These are phyloP conservation scores for Podospora pseudopauciseta DNA, from an alignment of 495 filamentous ascomycete species.

Conservation along the genomic window DNA sequence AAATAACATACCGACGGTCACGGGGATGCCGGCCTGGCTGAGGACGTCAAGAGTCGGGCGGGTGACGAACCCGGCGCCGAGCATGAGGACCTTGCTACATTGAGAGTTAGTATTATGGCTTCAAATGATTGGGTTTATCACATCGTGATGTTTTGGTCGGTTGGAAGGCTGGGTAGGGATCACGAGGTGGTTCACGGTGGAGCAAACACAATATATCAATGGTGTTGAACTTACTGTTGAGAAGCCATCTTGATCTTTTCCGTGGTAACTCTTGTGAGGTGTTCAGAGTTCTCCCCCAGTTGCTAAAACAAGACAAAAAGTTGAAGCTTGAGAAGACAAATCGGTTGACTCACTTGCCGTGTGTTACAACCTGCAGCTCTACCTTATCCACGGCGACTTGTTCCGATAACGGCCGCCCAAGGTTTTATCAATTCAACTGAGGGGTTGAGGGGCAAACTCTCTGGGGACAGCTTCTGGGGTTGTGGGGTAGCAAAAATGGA, in stretches of 20 bases:
- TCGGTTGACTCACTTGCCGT: constrained; percentile 13
- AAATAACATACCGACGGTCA: constrained; percentile 71
- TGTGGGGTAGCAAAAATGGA: constrained; percentile 11
- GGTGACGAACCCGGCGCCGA: constrained; percentile 78
- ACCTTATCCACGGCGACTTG: background rate
- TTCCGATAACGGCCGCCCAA: constrained; percentile 22
- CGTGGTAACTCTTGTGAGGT: background rate
- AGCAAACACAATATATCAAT: background rate
- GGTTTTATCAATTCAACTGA: constrained; percentile 1
- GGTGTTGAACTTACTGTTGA: constrained; percentile 29
- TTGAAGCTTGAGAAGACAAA: background rate
- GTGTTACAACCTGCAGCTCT: background rate
- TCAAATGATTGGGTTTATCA: background rate
- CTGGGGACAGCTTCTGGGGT: background rate
- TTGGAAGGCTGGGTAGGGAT: background rate
- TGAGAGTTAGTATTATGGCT: constrained; percentile 9
- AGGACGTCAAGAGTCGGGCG: constrained; percentile 77
- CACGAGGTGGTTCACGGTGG: background rate
- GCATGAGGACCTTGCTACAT: constrained; percentile 57
- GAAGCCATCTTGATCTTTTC: constrained; percentile 27
- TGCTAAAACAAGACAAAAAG: constrained; percentile 1
- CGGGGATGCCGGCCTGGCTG: constrained; percentile 67
- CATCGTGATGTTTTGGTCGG: background rate
- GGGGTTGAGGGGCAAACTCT: constrained; percentile 12
- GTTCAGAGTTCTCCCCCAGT: background rate